Base-by-base conservation (phyloP, 306 rosid genomes). In the Morella rubra region DNA sequence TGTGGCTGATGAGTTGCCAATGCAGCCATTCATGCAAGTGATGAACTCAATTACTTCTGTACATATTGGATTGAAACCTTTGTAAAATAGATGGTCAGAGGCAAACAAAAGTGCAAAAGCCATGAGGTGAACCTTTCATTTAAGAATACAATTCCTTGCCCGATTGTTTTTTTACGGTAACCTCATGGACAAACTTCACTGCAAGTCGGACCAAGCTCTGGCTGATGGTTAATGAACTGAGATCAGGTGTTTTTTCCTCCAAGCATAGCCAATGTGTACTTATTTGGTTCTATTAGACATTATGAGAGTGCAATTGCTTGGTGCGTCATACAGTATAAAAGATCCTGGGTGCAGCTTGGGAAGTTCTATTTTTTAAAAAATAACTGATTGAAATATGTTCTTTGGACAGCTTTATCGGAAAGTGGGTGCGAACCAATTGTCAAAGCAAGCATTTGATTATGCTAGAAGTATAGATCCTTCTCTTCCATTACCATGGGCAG, bases 401-500 rank as follows among this genome's bases (percentile, higher is more conserved):
- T 64, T 47, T 75, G 76, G 78, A 67, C 93, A 93, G 98, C 71
- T 94, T 16, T 94, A 90, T 80, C 77, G 90, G 76, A 90, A 85
- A 77, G 79, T 53, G 82, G 89, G 81, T 58, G 91, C 83, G 75
- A 88, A 81, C 83, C 87, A 86, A 84, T 83, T 94, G 86, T 91
- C 98, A 8, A 86, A 83, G 73, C 90, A 87, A 75, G 85, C 96
- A 80, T 94, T 94, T 84, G 97, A 94, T 83, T 91, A 89, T 78
- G 89, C 97, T 59, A 90, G 98, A 80, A 94, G 97, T 80, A 91
- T 91, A 69, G 96, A 94, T 81, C 98, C 98, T 74, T 87, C 91
- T 24, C 97, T 94, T 67, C 89, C 97, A 72, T 78, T 91, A 84
- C 96, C 98, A 27, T 94, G 98, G 98, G 98, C 98, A 54, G 91